phyloP scores from a whole-genome alignment of 2,329 filamentous ascomycete species.

The Piedraia hortae region DNA sequence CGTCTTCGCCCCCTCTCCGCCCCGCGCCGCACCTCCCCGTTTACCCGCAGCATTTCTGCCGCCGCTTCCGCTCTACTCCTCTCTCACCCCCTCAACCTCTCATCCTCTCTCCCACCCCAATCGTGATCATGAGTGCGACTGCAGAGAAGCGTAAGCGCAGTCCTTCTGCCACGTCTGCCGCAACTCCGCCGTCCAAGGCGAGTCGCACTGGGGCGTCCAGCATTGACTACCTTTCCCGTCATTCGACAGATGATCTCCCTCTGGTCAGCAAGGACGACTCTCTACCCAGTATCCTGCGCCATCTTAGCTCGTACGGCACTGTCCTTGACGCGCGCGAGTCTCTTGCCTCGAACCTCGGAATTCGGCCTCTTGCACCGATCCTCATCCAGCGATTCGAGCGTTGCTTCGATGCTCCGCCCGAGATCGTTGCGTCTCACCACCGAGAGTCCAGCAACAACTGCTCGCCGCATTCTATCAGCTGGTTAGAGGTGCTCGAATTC shows the following conservation, averaged over 20 bases:
- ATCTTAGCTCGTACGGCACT: constrained; percentile 60
- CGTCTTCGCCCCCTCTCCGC: constrained; percentile 3
- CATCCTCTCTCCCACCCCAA: constrained; percentile 1
- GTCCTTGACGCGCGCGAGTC: constrained; percentile 67
- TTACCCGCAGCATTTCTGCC: constrained; percentile 3
- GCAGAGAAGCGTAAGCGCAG: constrained; percentile 21
- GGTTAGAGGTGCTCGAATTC: constrained; percentile 68
- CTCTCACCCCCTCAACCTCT: background rate
- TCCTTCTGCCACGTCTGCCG: constrained; percentile 7
- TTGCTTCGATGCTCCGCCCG: constrained; percentile 58
- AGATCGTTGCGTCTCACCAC: constrained; percentile 30
- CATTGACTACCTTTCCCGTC: constrained; percentile 39
- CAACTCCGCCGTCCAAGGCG: constrained; percentile 18
- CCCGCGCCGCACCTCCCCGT: constrained; percentile 2
- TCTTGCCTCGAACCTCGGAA: constrained; percentile 60
- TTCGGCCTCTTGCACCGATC: constrained; percentile 55
- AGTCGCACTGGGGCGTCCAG: constrained; percentile 28
- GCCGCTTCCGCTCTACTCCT: background rate
- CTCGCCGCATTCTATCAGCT: constrained; percentile 30
- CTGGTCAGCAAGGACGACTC: constrained; percentile 38
- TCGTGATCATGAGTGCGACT: constrained; percentile 2
- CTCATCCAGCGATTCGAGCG: constrained; percentile 66
- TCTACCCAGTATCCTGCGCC: constrained; percentile 41
- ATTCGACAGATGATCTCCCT: constrained; percentile 32
- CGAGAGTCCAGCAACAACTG: constrained; percentile 16